Conservation (phyloP, 148 eudicot species). For the Chenopodium quinoa region DNA sequence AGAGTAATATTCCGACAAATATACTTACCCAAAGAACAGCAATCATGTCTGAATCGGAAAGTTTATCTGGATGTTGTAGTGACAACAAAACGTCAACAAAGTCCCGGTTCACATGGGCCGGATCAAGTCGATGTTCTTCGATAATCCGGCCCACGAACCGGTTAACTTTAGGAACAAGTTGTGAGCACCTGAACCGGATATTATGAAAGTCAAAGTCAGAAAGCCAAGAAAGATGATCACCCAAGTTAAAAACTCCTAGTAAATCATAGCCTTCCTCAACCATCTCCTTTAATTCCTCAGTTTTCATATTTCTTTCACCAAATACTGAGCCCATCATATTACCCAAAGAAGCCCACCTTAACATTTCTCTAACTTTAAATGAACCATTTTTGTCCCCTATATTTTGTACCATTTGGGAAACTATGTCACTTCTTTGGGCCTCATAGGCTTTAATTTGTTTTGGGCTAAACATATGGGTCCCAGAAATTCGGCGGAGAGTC, state of each 20-base stretch:
- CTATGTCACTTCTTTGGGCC: conserved; percentile 41
- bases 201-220: conserved; percentile 58
- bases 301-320: conserved; percentile 27
- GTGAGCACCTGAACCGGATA: conserved; percentile 56
- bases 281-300: conserved; percentile 42
- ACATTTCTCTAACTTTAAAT: conserved; percentile 38
- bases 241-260: conserved; percentile 60
- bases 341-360: conserved; percentile 53
- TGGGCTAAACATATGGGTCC: conserved; percentile 70
- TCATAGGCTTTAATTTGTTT: conserved; percentile 61
- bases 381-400: conserved; percentile 18
- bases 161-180: conserved; percentile 68
- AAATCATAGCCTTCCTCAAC: conserved; percentile 80
- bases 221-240: conserved; percentile 68
- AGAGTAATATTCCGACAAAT: not conserved
- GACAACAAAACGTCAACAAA: conserved; percentile 73
- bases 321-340: conserved; percentile 84
- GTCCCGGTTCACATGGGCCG: conserved; percentile 34
- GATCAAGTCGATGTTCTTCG: conserved; percentile 43
- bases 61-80: conserved; percentile 43
- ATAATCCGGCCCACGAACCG: conserved; percentile 53
- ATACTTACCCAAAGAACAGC: conserved; percentile 74
- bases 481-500: conserved; percentile 58
- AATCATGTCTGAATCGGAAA: conserved; percentile 66
- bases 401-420: conserved; percentile 39